phyloP scores from a whole-genome alignment of 139 green algal species.

The Tetraselmis striata region DNA sequence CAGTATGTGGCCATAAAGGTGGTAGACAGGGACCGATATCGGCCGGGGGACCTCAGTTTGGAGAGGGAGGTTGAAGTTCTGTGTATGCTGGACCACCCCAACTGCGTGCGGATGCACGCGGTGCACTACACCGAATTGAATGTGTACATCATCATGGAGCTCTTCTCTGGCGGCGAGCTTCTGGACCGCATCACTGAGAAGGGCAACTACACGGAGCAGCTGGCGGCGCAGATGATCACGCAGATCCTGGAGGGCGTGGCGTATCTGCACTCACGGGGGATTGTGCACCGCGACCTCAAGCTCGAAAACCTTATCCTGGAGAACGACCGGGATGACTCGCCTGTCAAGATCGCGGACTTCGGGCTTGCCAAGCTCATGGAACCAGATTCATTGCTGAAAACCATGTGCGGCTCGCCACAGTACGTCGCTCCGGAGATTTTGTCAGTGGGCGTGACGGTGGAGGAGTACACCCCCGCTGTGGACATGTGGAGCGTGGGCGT shows the following conservation, averaged over 20 bases:
- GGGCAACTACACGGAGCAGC: slow-evolving; percentile 57
- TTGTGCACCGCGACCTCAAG: slow-evolving; percentile 78
- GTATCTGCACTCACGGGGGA: slow-evolving; percentile 35
- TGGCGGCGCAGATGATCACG: slow-evolving; percentile 52
- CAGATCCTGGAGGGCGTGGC: slow-evolving; percentile 62
- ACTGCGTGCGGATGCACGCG: slow-evolving; percentile 67
- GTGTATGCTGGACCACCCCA: slow-evolving; percentile 51
- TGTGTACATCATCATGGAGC: slow-evolving; percentile 75
- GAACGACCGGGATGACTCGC: slow-evolving; percentile 46
- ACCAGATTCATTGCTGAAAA: slow-evolving; percentile 56
- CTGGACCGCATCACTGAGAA: slow-evolving; percentile 45
- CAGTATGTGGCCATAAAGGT: not conserved
- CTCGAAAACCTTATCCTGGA: slow-evolving; percentile 81
- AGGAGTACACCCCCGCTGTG: slow-evolving; percentile 46
- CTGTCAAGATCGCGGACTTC: slow-evolving; percentile 80
- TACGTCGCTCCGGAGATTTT: slow-evolving; percentile 63
- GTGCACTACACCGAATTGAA: slow-evolving; percentile 63
- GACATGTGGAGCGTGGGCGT: slow-evolving; percentile 79
- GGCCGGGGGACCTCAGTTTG: not conserved
- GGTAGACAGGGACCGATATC: not conserved
- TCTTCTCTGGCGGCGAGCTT: slow-evolving; percentile 68
- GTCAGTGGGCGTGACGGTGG: slow-evolving; percentile 36
- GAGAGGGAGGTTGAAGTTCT: not conserved
- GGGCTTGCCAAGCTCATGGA: slow-evolving; percentile 73
- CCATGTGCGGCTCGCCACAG: slow-evolving; percentile 69